Conservation (phyloP, 2,329 filamentous ascomycete species). For the Fusarium nodosum region DNA sequence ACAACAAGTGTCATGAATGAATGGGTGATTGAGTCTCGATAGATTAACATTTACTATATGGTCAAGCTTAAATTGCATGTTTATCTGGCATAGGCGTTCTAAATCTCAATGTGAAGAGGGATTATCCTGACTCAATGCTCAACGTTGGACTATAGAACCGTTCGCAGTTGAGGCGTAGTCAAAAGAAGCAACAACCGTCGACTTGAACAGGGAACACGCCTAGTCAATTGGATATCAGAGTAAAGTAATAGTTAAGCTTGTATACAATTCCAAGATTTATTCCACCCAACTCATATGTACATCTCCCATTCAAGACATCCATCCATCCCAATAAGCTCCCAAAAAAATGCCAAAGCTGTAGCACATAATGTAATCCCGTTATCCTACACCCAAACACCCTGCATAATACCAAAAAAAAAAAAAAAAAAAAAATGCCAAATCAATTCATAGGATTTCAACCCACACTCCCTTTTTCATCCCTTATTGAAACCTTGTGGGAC, state of each 20-base stretch:
- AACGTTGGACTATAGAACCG: not conserved
- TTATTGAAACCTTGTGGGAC: constrained; percentile 51
- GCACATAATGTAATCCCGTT: constrained; percentile 14
- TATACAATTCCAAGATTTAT: constrained; percentile 29
- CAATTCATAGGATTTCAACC: not conserved
- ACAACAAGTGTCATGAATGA: not conserved
- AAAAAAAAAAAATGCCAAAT: constrained; percentile 5
- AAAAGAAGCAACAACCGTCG: not conserved
- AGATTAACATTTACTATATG: no score
- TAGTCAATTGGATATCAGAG: constrained; percentile 8
- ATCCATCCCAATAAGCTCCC: constrained; percentile 5
- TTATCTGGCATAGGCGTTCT: not conserved
- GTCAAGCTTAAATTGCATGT: constrained; percentile 5
- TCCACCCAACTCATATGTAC: constrained; percentile 21
- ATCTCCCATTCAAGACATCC: constrained; percentile 19
- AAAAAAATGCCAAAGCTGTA: constrained; percentile 23
- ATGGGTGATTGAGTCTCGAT: not conserved
- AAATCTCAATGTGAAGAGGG: constrained; percentile 12
- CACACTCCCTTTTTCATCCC: not conserved
- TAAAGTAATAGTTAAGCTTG: constrained; percentile 5
- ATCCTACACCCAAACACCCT: constrained; percentile 41
- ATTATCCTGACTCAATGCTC: not conserved
- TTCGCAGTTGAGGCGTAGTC: not conserved
- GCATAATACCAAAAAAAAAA: constrained; percentile 15
- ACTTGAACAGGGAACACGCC: no score